phyloP scores from a whole-genome alignment of 768 basidiomycete species.

The Leccinum longicurvipes region DNA sequence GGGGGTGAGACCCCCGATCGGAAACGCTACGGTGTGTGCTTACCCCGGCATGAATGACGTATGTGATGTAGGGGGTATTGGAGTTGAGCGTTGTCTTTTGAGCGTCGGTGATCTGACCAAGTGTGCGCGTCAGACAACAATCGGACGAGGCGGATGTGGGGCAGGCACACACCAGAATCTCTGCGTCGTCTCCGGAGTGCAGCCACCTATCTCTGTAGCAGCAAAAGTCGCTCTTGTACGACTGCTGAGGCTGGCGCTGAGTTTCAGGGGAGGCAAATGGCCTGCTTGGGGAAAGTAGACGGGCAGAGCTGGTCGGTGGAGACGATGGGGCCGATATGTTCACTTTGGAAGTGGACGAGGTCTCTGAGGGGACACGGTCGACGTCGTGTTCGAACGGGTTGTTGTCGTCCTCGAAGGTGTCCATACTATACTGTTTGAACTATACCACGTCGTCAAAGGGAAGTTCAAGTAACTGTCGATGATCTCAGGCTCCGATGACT shows the following conservation, averaged over 20 bases:
- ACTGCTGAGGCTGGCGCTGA: constrained; percentile 47
- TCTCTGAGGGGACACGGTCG: constrained; percentile 34
- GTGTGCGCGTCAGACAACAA: constrained; percentile 8
- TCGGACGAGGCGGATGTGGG: neutral
- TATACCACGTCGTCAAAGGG: neutral
- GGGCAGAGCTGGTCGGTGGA: constrained; percentile 42
- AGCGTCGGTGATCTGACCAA: constrained; percentile 83
- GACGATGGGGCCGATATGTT: constrained; percentile 54
- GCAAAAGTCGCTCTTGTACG: constrained; percentile 76
- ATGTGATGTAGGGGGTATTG: constrained; percentile 89
- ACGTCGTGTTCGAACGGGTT: constrained; percentile 59
- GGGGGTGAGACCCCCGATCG: constrained; percentile 5
- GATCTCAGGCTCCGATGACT: neutral
- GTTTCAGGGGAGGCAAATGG: constrained; percentile 55
- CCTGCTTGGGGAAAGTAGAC: constrained; percentile 47
- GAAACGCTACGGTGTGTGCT: constrained; percentile 19
- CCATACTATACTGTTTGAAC: constrained; percentile 18
- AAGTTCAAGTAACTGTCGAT: neutral
- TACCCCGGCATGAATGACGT: constrained; percentile 89
- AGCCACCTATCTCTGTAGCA: constrained; percentile 72
- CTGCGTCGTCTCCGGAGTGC: constrained; percentile 79
- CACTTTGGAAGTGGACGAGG: constrained; percentile 35
- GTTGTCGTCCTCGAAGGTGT: constrained; percentile 61
- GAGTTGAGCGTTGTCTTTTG: constrained; percentile 90
- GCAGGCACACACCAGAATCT: constrained; percentile 60